phyloP scores from a whole-genome alignment of 1,284 basidiomycete species.

The Tylopilus sp. region DNA sequence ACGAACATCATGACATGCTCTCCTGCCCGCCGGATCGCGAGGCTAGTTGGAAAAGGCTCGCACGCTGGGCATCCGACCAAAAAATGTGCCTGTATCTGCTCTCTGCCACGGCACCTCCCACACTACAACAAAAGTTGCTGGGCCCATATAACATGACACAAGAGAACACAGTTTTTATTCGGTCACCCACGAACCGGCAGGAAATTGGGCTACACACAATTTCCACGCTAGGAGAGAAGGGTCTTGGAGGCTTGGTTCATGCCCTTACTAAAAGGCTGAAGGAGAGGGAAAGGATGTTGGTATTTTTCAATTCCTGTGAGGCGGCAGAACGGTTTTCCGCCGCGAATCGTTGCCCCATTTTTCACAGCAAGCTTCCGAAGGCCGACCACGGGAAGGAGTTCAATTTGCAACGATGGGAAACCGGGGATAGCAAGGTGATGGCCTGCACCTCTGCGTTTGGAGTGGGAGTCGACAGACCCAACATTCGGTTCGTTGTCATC shows the following conservation, averaged over 20 bases:
- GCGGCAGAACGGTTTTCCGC: not conserved
- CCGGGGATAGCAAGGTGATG: slow-evolving; percentile 1
- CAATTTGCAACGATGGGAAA: not conserved
- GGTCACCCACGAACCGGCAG: not conserved
- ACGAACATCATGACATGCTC: slow-evolving; percentile 8
- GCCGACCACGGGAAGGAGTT: not conserved
- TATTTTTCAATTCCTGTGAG: slow-evolving; percentile 3
- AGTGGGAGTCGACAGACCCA: not conserved
- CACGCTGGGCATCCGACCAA: slow-evolving; percentile 1
- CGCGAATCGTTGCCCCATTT: not conserved
- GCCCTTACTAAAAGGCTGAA: not conserved
- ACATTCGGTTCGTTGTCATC: slow-evolving; percentile 2
- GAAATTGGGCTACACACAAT: slow-evolving; percentile 8
- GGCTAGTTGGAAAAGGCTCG: slow-evolving; percentile 3
- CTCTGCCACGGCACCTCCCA: slow-evolving; percentile 1
- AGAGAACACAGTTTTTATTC: slow-evolving; percentile 1
- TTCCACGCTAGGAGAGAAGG: not conserved
- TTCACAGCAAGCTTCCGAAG: slow-evolving; percentile 1
- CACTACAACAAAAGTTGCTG: not conserved
- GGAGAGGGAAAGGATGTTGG: not conserved
- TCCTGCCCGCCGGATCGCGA: not conserved
- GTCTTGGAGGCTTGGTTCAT: not conserved
- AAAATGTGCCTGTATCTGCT: slow-evolving; percentile 1
- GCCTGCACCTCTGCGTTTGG: slow-evolving; percentile 5
- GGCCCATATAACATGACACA: not conserved